Base-by-base conservation (phyloP, 2,329 filamentous ascomycete genomes). In the Monilinia laxa region DNA sequence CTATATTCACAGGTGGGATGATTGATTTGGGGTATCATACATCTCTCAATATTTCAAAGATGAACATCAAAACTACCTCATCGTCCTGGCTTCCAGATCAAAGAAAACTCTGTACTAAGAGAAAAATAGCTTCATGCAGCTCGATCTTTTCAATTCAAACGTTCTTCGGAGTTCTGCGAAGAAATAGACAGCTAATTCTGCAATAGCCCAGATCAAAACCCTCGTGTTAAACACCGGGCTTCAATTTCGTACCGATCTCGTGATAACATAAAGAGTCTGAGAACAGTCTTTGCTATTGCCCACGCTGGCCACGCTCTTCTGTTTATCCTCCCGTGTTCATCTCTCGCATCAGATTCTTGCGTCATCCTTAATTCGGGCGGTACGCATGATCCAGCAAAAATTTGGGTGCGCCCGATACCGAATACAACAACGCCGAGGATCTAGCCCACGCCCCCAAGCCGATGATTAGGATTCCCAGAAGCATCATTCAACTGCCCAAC, bases 221-320 rank as follows among this genome's bases (percentile, higher is more conserved):
- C 76, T 85, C 7, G 68, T 82, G n/a, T 74, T 83, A 25, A 84
- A 85, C 63, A 82, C 82, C 2, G 82, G 75, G 0, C 68, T 83
- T 81, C 2, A 85, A 68, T 79, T 82, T 35, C 53, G n/a, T 1
- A 5, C 28, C 10, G 42, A 10, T 12, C 53, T 59, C 58, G 79
- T 80, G 0, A 76, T 78, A 58, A 80, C 79, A 0, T 62, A 0
- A 79, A 84, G 25, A 79, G 80, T 10, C 72, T 83, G 52, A 83
- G 85, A 70, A 70, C 72, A 42, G 81, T 80, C 9, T 85, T 85
- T 69, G 81, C 76, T 5, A 76, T 83, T 69, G 81, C 79, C 66
- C 81, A 84, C 68, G 77, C 84, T 53, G 82, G 82, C 6, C 81
- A 85, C 70, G 79, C 81, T 18, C 73, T 84, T 2, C 78, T 85